Conservation (phyloP, 805 yeast genomes). For the Metschnikowia gruessii region DNA sequence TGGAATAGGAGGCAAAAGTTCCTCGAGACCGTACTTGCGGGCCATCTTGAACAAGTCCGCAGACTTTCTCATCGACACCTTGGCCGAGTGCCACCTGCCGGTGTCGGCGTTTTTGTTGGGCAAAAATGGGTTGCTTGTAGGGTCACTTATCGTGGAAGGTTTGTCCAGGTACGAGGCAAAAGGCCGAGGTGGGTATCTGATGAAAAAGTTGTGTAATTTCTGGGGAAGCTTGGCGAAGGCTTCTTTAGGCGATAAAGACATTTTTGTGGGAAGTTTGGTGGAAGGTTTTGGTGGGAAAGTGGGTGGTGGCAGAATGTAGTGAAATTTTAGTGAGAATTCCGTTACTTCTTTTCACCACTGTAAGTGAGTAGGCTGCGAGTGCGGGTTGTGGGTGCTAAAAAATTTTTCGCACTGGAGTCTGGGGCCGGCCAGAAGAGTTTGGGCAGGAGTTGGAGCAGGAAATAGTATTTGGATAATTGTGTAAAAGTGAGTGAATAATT, state of each 20-base stretch:
- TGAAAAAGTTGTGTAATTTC: conserved; percentile 69
- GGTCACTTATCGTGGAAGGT: conserved; percentile 64
- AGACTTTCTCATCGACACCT: conserved; percentile 76
- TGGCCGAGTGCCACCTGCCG: conserved; percentile 71
- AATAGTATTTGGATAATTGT: too few relatives aligned
- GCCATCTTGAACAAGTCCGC: conserved; percentile 83
- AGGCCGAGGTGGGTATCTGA: conserved; percentile 83
- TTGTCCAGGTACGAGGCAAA: conserved; percentile 59
- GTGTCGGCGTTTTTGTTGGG: conserved; percentile 84
- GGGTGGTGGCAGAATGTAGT: background rate
- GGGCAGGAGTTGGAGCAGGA: too few relatives aligned
- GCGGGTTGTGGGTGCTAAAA: too few relatives aligned
- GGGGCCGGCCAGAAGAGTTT: too few relatives aligned
- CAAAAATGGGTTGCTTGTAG: conserved; percentile 80
- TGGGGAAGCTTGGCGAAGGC: conserved; percentile 64
- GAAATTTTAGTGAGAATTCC: too few relatives aligned
- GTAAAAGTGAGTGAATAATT: too few relatives aligned
- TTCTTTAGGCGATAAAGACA: conserved; percentile 35
- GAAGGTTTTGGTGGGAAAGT: background rate
- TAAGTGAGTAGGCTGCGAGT: too few relatives aligned
- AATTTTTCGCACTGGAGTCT: too few relatives aligned
- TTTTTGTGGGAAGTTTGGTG: conserved; percentile 3
- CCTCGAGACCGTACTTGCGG: conserved; percentile 71
- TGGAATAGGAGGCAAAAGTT: conserved; percentile 66
- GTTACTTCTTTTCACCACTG: too few relatives aligned